Conservation (phyloP, 768 basidiomycete genomes). For the Infundibulicybe gibba region DNA sequence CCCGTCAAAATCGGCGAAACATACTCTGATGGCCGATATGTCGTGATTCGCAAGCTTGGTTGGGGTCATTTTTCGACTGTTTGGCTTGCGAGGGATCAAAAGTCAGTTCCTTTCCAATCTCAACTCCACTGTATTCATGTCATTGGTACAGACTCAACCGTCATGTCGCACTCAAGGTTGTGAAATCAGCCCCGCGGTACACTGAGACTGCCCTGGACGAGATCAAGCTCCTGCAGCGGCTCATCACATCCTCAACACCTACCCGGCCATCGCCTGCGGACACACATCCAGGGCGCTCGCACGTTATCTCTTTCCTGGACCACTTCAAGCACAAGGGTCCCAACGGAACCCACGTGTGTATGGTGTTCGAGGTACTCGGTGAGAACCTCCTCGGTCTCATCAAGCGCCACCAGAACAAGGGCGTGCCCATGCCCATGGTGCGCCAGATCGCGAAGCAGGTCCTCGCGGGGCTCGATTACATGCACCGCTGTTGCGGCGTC, state of each 20-base stretch:
- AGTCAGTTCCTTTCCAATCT: slow-evolving; percentile 27
- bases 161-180: slow-evolving; percentile 98
- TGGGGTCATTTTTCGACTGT: slow-evolving; percentile 96
- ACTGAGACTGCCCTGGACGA: slow-evolving; percentile 99
- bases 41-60: slow-evolving; percentile 91
- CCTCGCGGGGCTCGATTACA: slow-evolving; percentile 92
- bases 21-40: slow-evolving; percentile 84
- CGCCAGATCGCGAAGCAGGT: slow-evolving; percentile 98
- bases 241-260: slow-evolving; percentile 79
- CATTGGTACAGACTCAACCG: slow-evolving; percentile 69
- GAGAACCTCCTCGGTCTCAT: slow-evolving; percentile 95
- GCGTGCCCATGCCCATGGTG: slow-evolving; percentile 89
- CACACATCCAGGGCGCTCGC: slow-evolving; percentile 84
- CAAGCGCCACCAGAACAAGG: slow-evolving; percentile 97
- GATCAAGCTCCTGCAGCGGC: slow-evolving; percentile 94
- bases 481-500: slow-evolving; percentile 95
- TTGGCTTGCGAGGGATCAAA: slow-evolving; percentile 82
- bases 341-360: slow-evolving; percentile 97
- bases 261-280: slow-evolving; percentile 53
- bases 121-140: slow-evolving; percentile 7
- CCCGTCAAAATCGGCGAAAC: slow-evolving; percentile 94
- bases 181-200: slow-evolving; percentile 95
- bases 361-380: slow-evolving; percentile 98
- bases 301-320: slow-evolving; percentile 97
- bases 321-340: slow-evolving; percentile 97